Evolutionary conservation across 768 basidiomycete species (phyloP), one percentile per base, ranked within the genome.

Genomic region (Rhizopogon vulgaris): DNA sequence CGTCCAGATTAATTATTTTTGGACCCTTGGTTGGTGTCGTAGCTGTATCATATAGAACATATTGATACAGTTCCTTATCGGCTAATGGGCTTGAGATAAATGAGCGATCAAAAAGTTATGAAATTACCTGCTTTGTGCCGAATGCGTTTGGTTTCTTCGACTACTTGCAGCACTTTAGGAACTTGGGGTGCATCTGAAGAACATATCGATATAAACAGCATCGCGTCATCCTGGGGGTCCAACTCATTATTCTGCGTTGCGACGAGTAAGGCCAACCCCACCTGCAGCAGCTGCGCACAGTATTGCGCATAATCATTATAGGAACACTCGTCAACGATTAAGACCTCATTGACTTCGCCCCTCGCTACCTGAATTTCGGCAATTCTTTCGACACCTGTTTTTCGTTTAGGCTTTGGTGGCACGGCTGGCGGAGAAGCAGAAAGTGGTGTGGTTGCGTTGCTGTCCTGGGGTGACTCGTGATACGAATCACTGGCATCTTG

Each of bases 101-200:
- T n/a, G 17, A 43, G 22, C 15, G 27, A 17, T 52, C 24, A 34
- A 24, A 27, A 37, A 17, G 28, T 4, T 41, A 42, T 17, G 25
- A 22, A 57, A 74, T 27, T 51, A 84, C 87, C 86, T 41, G 83
- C 78, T 73, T 87, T 90, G 59, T 91, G 72, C 38, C 85, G 75
- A 48, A 84, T 72, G n/a, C 89, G 79, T 62, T 87, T 92, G 0
- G 81, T 82, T 61, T 89, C 80, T 59, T 91, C 87, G 0, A 90
- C 89, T 3, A 91, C 83, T 50, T 83, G 82, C 32, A 92, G 72
- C 1, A 91, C 90, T 59, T 88, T 91, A 3, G 87, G 78, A 3
- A 91, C 90, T 42, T 86, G 73, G 3, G 74, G 71, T 1, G 80
- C 68, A 15, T 79, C 77, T 27, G 78, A 75, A 6, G 88, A 87